Conservation (phyloP, 192 early-diverging fungal genomes). For the Rhizoclosmatium sp. region DNA sequence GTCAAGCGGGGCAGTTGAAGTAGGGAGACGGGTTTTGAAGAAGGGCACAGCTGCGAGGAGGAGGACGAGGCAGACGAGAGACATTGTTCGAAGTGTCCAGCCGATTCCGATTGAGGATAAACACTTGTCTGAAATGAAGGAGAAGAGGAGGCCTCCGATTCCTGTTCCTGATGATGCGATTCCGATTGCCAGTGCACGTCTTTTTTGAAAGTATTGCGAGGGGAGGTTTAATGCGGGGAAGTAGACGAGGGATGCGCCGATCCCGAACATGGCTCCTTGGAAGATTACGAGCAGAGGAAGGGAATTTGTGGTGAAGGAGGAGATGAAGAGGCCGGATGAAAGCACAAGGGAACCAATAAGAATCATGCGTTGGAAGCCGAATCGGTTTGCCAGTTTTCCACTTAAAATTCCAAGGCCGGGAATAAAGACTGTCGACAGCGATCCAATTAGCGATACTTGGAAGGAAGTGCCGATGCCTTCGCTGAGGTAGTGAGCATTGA, state of each 20-base stretch:
- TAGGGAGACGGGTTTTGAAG: constrained; percentile 12
- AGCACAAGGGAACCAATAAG: constrained; percentile 56
- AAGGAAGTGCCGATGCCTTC: neutral
- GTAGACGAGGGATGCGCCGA: constrained; percentile 71
- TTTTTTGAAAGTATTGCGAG: constrained; percentile 72
- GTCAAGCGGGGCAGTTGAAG: constrained; percentile 10
- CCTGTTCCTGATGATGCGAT: constrained; percentile 75
- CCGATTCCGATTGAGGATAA: constrained; percentile 63
- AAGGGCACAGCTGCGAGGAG: neutral
- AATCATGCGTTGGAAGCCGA: constrained; percentile 58
- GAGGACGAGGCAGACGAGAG: constrained; percentile 54
- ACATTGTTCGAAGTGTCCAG: constrained; percentile 75
- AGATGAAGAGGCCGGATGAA: constrained; percentile 28
- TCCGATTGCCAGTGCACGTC: constrained; percentile 73
- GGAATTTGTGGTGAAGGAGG: constrained; percentile 25
- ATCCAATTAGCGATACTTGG: constrained; percentile 12
- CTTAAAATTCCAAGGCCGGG: neutral
- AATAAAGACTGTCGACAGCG: neutral
- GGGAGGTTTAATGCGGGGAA: constrained; percentile 69
- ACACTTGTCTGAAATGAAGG: constrained; percentile 63
- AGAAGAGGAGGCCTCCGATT: constrained; percentile 74
- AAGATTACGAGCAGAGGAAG: constrained; percentile 73
- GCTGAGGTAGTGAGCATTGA: neutral
- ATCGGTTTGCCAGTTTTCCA: constrained; percentile 35
- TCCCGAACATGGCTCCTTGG: constrained; percentile 76